A percentile compares a stretch with the other conserved stretches of the same genome.
Conservation (phyloP, 768 basidiomycete genomes). For the Boletus barrowsii region DNA sequence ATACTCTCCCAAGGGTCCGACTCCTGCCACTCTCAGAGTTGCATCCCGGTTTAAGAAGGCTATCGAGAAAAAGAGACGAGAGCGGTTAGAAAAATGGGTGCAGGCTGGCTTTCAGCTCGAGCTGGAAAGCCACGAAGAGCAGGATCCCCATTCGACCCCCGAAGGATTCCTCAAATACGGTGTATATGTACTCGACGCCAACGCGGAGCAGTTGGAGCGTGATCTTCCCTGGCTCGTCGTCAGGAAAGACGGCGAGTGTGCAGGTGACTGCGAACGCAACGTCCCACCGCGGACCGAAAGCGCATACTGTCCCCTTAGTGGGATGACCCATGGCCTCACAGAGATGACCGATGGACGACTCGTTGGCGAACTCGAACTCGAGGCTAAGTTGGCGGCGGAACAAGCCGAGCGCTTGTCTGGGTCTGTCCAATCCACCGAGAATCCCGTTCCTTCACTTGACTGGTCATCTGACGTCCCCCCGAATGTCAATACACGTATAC, state of each 20-base stretch:
- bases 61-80: conserved; percentile 52
- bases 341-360: conserved; percentile 31
- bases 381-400: conserved; percentile 13
- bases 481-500: conserved; percentile 16
- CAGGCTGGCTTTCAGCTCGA: conserved; percentile 15
- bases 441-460: background rate
- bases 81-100: conserved; percentile 36
- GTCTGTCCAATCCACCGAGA: background rate
- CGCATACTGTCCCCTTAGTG: background rate
- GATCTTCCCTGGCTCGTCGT: conserved; percentile 29
- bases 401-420: background rate
- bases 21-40: conserved; percentile 51
- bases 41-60: conserved; percentile 67
- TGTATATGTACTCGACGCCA: conserved; percentile 31
- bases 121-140: conserved; percentile 3
- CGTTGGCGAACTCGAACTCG: conserved; percentile 22
- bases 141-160: conserved; percentile 21
- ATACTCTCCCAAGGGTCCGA: conserved; percentile 70
- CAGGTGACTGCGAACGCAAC: conserved; percentile 18
- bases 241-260: conserved; percentile 27
- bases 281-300: background rate
- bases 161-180: conserved; percentile 31
- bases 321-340: conserved; percentile 23
- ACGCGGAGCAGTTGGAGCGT: conserved; percentile 23
- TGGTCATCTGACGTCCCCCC: background rate